A percentile compares a stretch with the other conserved stretches of the same genome.
These are phyloP conservation scores for Mucor velutinosus DNA, from an alignment of 371 early-diverging fungal species.

Conservation along the genomic window DNA sequence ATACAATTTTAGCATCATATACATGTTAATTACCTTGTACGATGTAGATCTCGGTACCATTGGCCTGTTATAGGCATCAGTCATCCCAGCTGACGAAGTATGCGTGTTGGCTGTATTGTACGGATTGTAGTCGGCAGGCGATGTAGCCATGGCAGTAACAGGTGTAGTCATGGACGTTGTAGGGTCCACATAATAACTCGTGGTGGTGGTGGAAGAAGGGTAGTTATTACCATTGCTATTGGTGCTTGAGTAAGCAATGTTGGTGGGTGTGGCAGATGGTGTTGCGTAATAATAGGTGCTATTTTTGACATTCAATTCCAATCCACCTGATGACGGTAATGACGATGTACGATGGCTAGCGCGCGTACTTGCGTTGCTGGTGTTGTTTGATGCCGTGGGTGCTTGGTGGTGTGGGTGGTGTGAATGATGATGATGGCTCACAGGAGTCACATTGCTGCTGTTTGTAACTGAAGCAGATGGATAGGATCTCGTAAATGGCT, in stretches of 20 bases:
- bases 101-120: slow-evolving; percentile 1
- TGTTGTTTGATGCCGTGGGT: neutral
- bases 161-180: neutral
- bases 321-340: slow-evolving; percentile 5
- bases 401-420: slow-evolving; percentile 13
- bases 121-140: slow-evolving; percentile 18
- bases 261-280: slow-evolving; percentile 16
- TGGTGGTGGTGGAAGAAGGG: neutral
- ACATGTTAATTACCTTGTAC: slow-evolving; percentile 15
- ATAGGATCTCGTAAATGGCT: neutral
- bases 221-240: neutral
- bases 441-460: slow-evolving; percentile 1
- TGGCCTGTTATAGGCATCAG: slow-evolving; percentile 10
- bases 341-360: slow-evolving; percentile 18
- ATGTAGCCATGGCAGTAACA: neutral
- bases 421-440: slow-evolving; percentile 24
- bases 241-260: neutral
- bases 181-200: slow-evolving; percentile 11
- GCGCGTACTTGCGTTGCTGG: neutral
- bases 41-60: slow-evolving; percentile 17
- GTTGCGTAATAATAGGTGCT: slow-evolving; percentile 18
- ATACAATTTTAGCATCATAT: neutral
- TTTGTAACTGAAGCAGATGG: neutral
- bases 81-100: neutral
- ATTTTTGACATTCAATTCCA: slow-evolving; percentile 7